Conservation (phyloP, 139 green algal genomes). For the Mesostigma viride region DNA sequence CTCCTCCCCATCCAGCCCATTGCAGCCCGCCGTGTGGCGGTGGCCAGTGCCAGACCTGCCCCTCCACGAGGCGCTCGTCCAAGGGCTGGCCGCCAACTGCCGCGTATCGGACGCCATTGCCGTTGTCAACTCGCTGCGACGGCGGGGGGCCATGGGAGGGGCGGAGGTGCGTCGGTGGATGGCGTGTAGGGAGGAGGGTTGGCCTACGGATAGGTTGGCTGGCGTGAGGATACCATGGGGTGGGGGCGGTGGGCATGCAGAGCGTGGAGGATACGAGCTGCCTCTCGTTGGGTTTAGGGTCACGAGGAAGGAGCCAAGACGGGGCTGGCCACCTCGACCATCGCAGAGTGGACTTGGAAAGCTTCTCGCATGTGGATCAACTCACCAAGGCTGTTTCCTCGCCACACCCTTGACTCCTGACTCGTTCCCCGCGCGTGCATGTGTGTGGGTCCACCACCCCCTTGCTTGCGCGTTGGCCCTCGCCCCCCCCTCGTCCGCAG, state of each 20-base stretch:
- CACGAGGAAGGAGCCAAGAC: not conserved
- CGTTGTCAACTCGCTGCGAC: constrained; percentile 44
- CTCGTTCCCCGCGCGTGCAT: too few species aligned
- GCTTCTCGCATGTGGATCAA: not conserved
- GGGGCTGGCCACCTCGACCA: not conserved
- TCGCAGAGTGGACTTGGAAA: not conserved
- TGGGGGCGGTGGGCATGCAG: not conserved
- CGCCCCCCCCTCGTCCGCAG: constrained; percentile 25
- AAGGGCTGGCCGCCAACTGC: constrained; percentile 55
- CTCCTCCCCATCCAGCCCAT: too few species aligned
- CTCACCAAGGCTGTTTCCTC: too few species aligned
- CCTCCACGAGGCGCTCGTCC: constrained; percentile 46
- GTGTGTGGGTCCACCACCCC: not conserved
- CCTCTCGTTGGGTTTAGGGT: not conserved
- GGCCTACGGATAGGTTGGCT: not conserved
- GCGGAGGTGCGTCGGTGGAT: constrained; percentile 17
- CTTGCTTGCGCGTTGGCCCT: not conserved
- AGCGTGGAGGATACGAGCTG: not conserved
- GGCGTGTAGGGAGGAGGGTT: not conserved
- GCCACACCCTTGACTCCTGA: too few species aligned
- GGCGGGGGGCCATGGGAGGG: constrained; percentile 42
- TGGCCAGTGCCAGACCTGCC: constrained; percentile 52
- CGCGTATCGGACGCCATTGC: constrained; percentile 57
- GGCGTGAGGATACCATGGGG: not conserved
- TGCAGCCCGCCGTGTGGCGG: too few species aligned